Base-by-base conservation (phyloP, 805 yeast genomes). In the Ogataea corticis region DNA sequence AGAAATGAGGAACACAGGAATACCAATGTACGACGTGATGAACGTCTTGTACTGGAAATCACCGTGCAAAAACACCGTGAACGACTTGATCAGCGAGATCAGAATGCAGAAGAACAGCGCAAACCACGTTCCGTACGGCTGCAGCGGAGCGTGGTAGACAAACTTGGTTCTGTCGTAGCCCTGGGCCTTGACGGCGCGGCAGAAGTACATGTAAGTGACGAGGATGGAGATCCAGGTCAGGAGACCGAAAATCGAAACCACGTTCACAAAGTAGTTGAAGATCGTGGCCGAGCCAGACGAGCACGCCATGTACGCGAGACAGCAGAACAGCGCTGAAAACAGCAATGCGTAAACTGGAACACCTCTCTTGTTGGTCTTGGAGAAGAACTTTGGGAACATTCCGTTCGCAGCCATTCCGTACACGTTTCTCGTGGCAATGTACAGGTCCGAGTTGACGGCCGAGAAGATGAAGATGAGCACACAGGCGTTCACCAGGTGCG, bases 401-500 rank as follows among this genome's bases (percentile, higher is more conserved):
- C 88, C 87, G 55, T 83, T 85, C 41, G 79, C 76, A 1, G 94
- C 77, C 52, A 87, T 69, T 30, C 87, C 85, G 59, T 84, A 86
- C 15, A 84, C 68, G 10, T 86, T 80, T 74, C 96, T 77, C 16
- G 94, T 80, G 23, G 87, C 86, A 61, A 83, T 82, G 67, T 85
- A 85, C 58, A 87, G 71, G 66, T 83, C 90, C 2, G 90, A 83
- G 68, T 86, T 87, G 10, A 87, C 83, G 37, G 95, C 95, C 10
- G 92, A 85, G 61, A 87, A 77, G 47, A 87, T 90, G 52, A 87
- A 85, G 33, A 86, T 66, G 59, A 89, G 66, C 54, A 89, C 84
- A 63, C 87, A 82, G 2, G 83, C 92, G 63, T 89, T 89, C 58
- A 89, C 72, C 39, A 89, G 75, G 54, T 83, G 85, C 31, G 90